Evolutionary conservation across 1,284 basidiomycete species (phyloP), one percentile per base, ranked within the genome.

Genomic region (Ceratobasidium papillatum): DNA sequence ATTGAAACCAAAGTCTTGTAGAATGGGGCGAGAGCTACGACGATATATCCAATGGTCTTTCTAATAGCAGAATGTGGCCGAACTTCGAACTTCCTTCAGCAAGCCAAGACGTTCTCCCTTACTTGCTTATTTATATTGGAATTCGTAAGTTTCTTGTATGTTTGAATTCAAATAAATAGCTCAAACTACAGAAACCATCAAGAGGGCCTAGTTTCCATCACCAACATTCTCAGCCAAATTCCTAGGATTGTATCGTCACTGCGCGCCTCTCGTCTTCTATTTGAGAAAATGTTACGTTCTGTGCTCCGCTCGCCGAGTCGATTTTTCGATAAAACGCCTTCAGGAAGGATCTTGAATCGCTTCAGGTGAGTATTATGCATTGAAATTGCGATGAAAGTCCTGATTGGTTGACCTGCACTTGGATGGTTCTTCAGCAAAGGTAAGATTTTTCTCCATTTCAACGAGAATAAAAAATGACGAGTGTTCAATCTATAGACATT

Each of bases 261-360:
- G n/a, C 74, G 74, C 27, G 74, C 66, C 22, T 68, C 74, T 22
- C 64, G 65, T 11, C 25, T 43, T 14, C 22, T 75, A 25, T 75
- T 59, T 41, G 52, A 62, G 9, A 45, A 30, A 17, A 75, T 75
- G 74, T 25, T 75, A 7, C 43, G 74, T n/a, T 75, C 74, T 17
- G 74, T 75, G 3, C 22, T 75, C 9, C 74, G 74, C n/a, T 49
- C 74, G 12, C 74, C 74, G 3, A 75, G 65, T 47, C 64, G 74
- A 3, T 75, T 65, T 25, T 75, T 75, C 34, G 74, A 75, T 32
- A 75, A 58, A 36, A 75, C 74, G 19, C 74, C 74, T 30, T 75
- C 74, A 4, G 74, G 54, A n/a, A 32, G 65, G 14, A 59, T 71
- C 43, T 45, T 56, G 25, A 74, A 58, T 58, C 38, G 51, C 32